Evolutionary conservation across 805 yeast species (phyloP), one percentile per base, ranked within the genome.

Genomic region (Yarrowia sp.): DNA sequence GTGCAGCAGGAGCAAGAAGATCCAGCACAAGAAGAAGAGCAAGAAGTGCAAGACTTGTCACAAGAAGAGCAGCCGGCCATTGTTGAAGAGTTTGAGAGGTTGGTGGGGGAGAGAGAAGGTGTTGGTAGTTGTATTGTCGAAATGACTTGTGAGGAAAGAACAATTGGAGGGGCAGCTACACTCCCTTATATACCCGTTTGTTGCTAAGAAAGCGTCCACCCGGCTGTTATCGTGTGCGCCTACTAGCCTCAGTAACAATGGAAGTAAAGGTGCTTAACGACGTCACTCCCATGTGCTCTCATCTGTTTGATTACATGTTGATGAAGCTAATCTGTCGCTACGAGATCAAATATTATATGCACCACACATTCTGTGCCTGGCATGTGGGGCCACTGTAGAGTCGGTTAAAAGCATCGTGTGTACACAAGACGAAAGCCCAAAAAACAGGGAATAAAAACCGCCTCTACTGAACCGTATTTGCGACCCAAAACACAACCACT

Each of bases 31-130:
- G 56, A 49, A 35, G 61, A 54, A 19, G 62, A 28, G 48, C 62
- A 54, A 38, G 62, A 54, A 19, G 44, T 17, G 62, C 48, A 54
- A 54, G 62, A 38, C 35, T 17, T 36, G 17, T 54, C 48, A 24
- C 48, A 36, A 26, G 62, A 21, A 54, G 62, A 54, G 44, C 62
- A 54, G 48, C 62, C 48, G 44, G 62, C 46, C 62, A 38, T 40
- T 38, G 48, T 38, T 38, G 62, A 52, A 36, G 24, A 28, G 32
- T 10, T 54, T 26, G 40, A 35, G 41, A 2, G 7, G 58, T 32
- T 33, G 28, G 30, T 26, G 30, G 5, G 36, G 9, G 52, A 17
- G 14, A 22, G 24, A 8, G n/a, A n/a, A 10, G 17, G 40, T 33
- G 21, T 40, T 30, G 12, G 54, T 30, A 21, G 54, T 28, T 19